A percentile compares a stretch with the other conserved stretches of the same genome.
Evolutionary conservation across 2,329 filamentous ascomycete species (phyloP).

Genomic region (Fusarium pseudocircinatum): DNA sequence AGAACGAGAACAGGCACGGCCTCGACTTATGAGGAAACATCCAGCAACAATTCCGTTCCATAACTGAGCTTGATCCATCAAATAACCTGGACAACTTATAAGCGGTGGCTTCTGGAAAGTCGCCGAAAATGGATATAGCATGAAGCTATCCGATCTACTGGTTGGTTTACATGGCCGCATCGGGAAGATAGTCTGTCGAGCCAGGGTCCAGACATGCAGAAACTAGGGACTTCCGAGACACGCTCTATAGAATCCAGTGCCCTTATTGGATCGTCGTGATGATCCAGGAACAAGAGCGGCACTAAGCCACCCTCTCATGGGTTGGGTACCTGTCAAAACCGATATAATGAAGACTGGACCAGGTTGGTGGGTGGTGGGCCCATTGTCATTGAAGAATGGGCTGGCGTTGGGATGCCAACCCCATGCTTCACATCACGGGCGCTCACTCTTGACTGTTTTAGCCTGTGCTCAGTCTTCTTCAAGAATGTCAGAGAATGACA

Average conservation of each 20-base stretch:
- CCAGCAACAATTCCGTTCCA: neutral
- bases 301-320: neutral
- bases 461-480: neutral
- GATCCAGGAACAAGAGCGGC: constrained; percentile 10
- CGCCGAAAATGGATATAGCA: constrained; percentile 19
- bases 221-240: constrained; percentile 13
- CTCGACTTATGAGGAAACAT: constrained; percentile 4
- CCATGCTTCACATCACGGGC: neutral
- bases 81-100: neutral
- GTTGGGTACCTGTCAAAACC: neutral
- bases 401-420: neutral
- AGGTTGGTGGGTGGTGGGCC: neutral
- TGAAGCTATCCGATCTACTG: constrained; percentile 1
- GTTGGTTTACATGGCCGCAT: constrained; percentile 22
- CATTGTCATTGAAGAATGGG: neutral
- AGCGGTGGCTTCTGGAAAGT: constrained; percentile 15
- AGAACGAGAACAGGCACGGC: neutral
- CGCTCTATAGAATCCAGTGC: neutral
- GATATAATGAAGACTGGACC: neutral
- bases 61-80: neutral
- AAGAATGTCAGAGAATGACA: neutral
- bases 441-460: neutral
- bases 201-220: neutral
- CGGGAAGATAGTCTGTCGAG: constrained; percentile 4
- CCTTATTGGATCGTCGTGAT: constrained; percentile 2